These are phyloP conservation scores for Myochromella boudieri DNA, from an alignment of 768 basidiomycete species.

Conservation along the genomic window DNA sequence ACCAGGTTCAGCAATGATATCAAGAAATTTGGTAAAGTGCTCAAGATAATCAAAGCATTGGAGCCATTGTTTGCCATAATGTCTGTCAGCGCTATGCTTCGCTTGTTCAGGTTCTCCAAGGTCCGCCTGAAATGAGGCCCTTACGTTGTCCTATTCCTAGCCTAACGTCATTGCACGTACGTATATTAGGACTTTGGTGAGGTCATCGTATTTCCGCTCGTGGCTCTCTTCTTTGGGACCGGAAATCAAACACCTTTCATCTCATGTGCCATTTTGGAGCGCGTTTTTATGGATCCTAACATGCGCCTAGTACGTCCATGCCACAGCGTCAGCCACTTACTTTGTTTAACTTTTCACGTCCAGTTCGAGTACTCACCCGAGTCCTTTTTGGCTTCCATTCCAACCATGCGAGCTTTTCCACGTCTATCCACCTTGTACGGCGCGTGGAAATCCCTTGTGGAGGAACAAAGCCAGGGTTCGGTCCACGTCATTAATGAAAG, in stretches of 20 bases:
- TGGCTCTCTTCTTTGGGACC: constrained; percentile 32
- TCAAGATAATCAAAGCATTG: constrained; percentile 28
- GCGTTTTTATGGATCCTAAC: constrained; percentile 33
- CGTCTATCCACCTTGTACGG: constrained; percentile 25
- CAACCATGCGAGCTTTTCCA: constrained; percentile 29
- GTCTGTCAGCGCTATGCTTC: constrained; percentile 28
- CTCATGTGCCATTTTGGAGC: constrained; percentile 30
- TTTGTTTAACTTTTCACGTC: neutral
- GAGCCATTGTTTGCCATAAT: constrained; percentile 30
- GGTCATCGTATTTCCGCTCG: constrained; percentile 29
- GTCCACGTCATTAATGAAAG: constrained; percentile 22
- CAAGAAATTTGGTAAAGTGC: constrained; percentile 28
- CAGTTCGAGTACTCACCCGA: constrained; percentile 32
- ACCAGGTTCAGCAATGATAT: constrained; percentile 26
- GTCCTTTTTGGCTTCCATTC: constrained; percentile 28
- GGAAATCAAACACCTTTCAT: constrained; percentile 34
- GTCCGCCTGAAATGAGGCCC: constrained; percentile 7
- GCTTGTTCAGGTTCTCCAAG: constrained; percentile 30
- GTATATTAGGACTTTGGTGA: constrained; percentile 27
- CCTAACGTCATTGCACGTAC: neutral
- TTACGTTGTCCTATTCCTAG: neutral
- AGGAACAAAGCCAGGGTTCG: constrained; percentile 24
- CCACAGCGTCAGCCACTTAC: neutral
- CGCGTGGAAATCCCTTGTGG: constrained; percentile 25
- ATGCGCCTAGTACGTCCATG: constrained; percentile 28